Evolutionary conservation across 257 asterid genomes (phyloP), one percentile per base, ranked within the genome.

Genomic region (Rehmannia glutinosa): DNA sequence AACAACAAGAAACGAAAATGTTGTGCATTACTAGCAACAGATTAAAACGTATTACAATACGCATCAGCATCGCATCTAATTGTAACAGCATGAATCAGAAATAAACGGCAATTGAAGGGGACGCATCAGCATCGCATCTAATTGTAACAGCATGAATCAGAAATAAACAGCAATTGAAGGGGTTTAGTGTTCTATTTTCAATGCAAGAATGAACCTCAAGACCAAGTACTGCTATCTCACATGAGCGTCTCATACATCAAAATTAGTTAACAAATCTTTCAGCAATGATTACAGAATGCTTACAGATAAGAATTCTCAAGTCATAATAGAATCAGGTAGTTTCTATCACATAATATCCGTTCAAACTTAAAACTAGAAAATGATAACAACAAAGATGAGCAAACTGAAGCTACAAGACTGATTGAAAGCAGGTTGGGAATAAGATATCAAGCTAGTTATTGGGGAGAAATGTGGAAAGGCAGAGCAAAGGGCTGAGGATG

Each of bases 401-500:
- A 27, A 33, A 41, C 15, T 27, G 62, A 58, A 57, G 16, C 42
- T 46, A 56, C 55, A 41, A 54, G 45, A 55, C 15, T 23, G 45
- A 46, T 30, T 20, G 42, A 32, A 41, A 64, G 38, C 8, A 64
- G 35, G 19, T 15, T 11, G 10, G 35, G 10, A 30, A 28, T 28
- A 50, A 50, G 41, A 67, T 19, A 51, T 7, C n/a, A 46, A 53
- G 60, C 49, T 6, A 49, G 13, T 45, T n/a, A 42, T 62, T n/a
- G 25, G 45, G 23, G 8, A 20, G 24, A 35, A 53, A 10, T 19
- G 23, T 32, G 56, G 45, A 21, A n/a, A n/a, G 6, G 24, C 3
- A 17, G 57, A 42, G 38, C 61, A 71, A 57, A 24, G 71, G 35
- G 60, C 57, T 2, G n/a, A 50, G 57, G 45, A 54, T 27, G 56